Percentiles rank a stretch among this genome's conserved stretches.
Conservation (phyloP, 108 stramenopile species). For the Mediolabrus comicus region DNA sequence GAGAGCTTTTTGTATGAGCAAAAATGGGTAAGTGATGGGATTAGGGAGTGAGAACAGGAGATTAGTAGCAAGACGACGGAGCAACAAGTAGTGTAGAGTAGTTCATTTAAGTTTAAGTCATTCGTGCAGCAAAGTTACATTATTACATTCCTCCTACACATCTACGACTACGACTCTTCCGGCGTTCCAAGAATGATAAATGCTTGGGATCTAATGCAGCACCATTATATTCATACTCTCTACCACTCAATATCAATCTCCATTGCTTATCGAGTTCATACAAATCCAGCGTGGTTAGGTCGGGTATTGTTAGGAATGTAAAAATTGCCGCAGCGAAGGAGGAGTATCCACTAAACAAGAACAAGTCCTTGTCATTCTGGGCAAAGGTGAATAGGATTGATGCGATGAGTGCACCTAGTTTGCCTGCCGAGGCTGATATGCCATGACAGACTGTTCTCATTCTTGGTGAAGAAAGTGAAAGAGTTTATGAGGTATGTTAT, state of each 20-base stretch:
- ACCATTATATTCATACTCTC: constrained; percentile 50
- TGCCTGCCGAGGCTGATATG: constrained; percentile 69
- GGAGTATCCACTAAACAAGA: constrained; percentile 59
- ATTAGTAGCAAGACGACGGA: too few relatives aligned
- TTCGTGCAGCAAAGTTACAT: too few relatives aligned
- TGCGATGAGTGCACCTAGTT: constrained; percentile 72
- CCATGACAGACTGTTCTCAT: constrained; percentile 73
- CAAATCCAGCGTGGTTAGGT: constrained; percentile 59
- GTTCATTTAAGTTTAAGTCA: too few relatives aligned
- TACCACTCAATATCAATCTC: constrained; percentile 45
- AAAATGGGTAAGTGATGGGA: too few relatives aligned
- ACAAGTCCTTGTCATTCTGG: constrained; percentile 40
- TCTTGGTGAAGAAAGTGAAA: constrained; percentile 43
- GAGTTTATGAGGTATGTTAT: not conserved
- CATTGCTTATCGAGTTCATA: constrained; percentile 67
- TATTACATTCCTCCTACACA: too few relatives aligned
- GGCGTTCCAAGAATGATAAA: constrained; percentile 58
- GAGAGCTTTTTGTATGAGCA: not conserved
- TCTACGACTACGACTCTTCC: constrained; percentile 4
- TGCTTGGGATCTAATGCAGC: constrained; percentile 55
- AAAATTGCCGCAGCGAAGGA: constrained; percentile 52
- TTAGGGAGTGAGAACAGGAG: too few relatives aligned
- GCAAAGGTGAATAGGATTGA: constrained; percentile 61
- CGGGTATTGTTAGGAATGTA: constrained; percentile 66
- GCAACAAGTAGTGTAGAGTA: too few relatives aligned